Percentiles rank a stretch among this genome's conserved stretches.
These are phyloP conservation scores for Hippophae gyantsensis DNA, from an alignment of 306 rosid genomes.

Conservation along the genomic window DNA sequence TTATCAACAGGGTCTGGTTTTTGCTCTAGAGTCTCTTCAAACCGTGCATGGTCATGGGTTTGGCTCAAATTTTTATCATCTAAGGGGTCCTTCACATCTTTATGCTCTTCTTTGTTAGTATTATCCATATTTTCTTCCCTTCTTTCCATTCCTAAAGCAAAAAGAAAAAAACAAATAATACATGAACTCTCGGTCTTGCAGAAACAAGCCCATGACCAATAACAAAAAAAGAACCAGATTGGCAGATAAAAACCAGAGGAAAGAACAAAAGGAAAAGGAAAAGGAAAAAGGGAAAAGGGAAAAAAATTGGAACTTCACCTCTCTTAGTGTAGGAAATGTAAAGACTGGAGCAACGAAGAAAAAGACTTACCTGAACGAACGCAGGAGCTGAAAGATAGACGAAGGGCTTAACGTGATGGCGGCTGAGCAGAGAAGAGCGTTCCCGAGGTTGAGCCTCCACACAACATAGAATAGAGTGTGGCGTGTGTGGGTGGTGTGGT, in stretches of 20 bases:
- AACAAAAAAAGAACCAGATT: too few species aligned
- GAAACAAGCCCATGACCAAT: not conserved
- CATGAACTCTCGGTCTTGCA: not conserved
- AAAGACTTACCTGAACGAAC: too few species aligned
- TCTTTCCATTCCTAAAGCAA: not conserved
- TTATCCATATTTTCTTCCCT: constrained; percentile 1
- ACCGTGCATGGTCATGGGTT: constrained; percentile 2
- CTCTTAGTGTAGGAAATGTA: not conserved
- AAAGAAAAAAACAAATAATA: not conserved
- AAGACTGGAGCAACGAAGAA: too few species aligned
- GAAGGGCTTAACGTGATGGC: too few species aligned
- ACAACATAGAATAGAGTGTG: too few species aligned
- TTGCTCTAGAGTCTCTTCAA: constrained; percentile 4
- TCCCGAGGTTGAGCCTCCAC: too few species aligned
- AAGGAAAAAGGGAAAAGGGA: too few species aligned
- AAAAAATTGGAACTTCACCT: not conserved
- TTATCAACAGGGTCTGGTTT: constrained; percentile 8
- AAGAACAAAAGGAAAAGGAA: not conserved
- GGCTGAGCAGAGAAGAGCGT: too few species aligned
- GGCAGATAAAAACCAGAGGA: not conserved
- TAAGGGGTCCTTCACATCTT: not conserved
- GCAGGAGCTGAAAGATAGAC: too few species aligned
- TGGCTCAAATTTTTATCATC: not conserved
- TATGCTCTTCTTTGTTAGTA: not conserved
- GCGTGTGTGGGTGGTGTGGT: too few species aligned